Percentiles rank a stretch among this genome's conserved stretches.
phyloP scores from a whole-genome alignment of 2,329 filamentous ascomycete species.

The Ophiostoma fasciatum region DNA sequence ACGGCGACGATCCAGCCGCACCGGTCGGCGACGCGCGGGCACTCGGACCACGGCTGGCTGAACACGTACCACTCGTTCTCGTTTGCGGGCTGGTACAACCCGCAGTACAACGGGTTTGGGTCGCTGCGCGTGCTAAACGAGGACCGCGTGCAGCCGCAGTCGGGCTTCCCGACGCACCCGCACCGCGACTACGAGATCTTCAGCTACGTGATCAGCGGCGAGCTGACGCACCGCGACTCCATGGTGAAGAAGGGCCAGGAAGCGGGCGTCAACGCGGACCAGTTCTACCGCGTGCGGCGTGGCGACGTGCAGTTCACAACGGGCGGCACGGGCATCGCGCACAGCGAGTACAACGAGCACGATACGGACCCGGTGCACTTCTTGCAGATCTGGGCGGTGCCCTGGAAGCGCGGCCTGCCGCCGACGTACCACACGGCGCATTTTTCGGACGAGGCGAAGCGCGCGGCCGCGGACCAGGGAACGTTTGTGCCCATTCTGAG shows the following conservation, averaged over 20 bases:
- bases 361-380: slow-evolving; percentile 60
- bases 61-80: slow-evolving; percentile 78
- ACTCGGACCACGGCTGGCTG: slow-evolving; percentile 75
- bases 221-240: slow-evolving; percentile 75
- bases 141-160: slow-evolving; percentile 60
- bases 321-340: slow-evolving; percentile 66
- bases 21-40: slow-evolving; percentile 55
- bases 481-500: slow-evolving; percentile 64
- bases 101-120: slow-evolving; percentile 53
- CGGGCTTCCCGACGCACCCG: slow-evolving; percentile 71
- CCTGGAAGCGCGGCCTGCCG: slow-evolving; percentile 56
- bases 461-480: slow-evolving; percentile 24
- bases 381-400: slow-evolving; percentile 76
- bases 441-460: slow-evolving; percentile 59
- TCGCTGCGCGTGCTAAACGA: slow-evolving; percentile 77
- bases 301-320: slow-evolving; percentile 85
- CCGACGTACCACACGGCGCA: slow-evolving; percentile 64
- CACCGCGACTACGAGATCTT: slow-evolving; percentile 86
- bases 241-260: slow-evolving; percentile 61
- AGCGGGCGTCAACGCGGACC: slow-evolving; percentile 37
- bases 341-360: slow-evolving; percentile 73
- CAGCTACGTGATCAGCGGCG: slow-evolving; percentile 70
- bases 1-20: slow-evolving; percentile 61
- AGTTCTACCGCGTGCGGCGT: slow-evolving; percentile 56
- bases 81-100: slow-evolving; percentile 60